Conservation (phyloP, 495 filamentous ascomycete species). For the Penicillium lividum region DNA sequence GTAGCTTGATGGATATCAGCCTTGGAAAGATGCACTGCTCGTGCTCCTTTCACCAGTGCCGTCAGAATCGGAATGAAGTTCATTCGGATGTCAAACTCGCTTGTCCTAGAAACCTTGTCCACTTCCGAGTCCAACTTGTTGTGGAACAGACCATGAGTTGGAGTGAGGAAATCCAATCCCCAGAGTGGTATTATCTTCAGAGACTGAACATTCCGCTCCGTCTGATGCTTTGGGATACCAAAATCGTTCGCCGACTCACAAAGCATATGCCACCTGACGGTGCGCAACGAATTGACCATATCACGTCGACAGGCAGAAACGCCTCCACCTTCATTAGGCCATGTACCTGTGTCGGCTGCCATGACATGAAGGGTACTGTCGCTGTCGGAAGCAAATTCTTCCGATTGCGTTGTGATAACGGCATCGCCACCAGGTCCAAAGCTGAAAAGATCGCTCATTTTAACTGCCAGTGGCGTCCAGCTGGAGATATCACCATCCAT, state of each 20-base stretch:
- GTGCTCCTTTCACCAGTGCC: conserved; percentile 59
- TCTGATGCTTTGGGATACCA: conserved; percentile 65
- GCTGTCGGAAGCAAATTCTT: conserved; percentile 50
- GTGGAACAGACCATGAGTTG: conserved; percentile 63
- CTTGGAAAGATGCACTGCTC: conserved; percentile 51
- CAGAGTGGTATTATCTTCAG: conserved; percentile 66
- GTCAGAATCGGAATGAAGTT: conserved; percentile 65
- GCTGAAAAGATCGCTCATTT: conserved; percentile 61
- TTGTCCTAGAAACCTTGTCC: conserved; percentile 54
- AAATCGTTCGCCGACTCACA: conserved; percentile 67
- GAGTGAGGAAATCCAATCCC: conserved; percentile 64
- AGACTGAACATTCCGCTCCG: conserved; percentile 65
- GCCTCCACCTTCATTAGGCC: conserved; percentile 67
- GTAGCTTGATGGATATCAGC: conserved; percentile 57
- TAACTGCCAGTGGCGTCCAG: conserved; percentile 62
- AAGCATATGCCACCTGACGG: conserved; percentile 66
- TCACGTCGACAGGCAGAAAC: conserved; percentile 69
- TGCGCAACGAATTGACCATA: conserved; percentile 62
- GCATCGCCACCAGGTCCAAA: conserved; percentile 65
- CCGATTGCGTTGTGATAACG: conserved; percentile 44
- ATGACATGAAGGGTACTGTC: conserved; percentile 60
- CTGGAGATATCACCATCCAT: conserved; percentile 58
- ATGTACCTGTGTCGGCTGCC: conserved; percentile 64
- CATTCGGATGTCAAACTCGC: conserved; percentile 55
- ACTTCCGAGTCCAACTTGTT: conserved; percentile 64